Percentiles rank a stretch among this genome's conserved stretches.
phyloP scores from a whole-genome alignment of 2,329 filamentous ascomycete genomes.

The Alternaria arbusti region DNA sequence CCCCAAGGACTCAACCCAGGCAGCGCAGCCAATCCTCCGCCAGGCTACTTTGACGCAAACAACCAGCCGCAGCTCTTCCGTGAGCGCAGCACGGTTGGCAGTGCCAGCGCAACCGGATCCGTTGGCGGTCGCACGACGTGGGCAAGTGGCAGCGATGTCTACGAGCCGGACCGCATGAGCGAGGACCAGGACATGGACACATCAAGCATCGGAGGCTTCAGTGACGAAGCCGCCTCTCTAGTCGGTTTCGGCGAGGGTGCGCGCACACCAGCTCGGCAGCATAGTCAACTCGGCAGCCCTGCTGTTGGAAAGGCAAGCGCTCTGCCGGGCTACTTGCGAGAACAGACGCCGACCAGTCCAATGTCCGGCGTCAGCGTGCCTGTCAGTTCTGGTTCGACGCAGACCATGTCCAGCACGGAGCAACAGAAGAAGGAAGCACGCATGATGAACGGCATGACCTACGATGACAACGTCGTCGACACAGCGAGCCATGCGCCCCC shows the following conservation, averaged over 20 bases:
- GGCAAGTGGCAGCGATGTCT: conserved; percentile 68
- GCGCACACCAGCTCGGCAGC: conserved; percentile 56
- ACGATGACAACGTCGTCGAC: conserved; percentile 51
- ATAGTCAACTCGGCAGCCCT: conserved; percentile 79
- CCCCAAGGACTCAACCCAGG: conserved; percentile 56
- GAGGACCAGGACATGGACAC: conserved; percentile 66
- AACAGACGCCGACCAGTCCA: conserved; percentile 38
- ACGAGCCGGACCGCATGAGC: conserved; percentile 73
- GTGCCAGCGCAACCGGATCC: conserved; percentile 85
- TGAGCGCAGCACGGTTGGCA: conserved; percentile 88
- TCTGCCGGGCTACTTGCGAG: conserved; percentile 43
- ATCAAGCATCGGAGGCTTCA: conserved; percentile 77
- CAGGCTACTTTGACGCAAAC: conserved; percentile 81
- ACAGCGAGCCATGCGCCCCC: conserved; percentile 47
- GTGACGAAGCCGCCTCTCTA: conserved; percentile 82
- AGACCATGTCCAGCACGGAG: conserved; percentile 39
- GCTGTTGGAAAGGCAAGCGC: conserved; percentile 62
- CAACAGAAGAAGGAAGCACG: conserved; percentile 50
- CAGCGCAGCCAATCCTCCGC: conserved; percentile 40
- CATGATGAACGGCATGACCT: conserved; percentile 55
- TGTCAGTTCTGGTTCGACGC: conserved; percentile 38
- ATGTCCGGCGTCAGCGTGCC: conserved; percentile 36
- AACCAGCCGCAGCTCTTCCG: conserved; percentile 68
- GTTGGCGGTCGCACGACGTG: conserved; percentile 72
- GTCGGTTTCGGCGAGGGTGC: conserved; percentile 95